Base-by-base conservation (phyloP, 495 filamentous ascomycete genomes). In the Entonaema liquescens region DNA sequence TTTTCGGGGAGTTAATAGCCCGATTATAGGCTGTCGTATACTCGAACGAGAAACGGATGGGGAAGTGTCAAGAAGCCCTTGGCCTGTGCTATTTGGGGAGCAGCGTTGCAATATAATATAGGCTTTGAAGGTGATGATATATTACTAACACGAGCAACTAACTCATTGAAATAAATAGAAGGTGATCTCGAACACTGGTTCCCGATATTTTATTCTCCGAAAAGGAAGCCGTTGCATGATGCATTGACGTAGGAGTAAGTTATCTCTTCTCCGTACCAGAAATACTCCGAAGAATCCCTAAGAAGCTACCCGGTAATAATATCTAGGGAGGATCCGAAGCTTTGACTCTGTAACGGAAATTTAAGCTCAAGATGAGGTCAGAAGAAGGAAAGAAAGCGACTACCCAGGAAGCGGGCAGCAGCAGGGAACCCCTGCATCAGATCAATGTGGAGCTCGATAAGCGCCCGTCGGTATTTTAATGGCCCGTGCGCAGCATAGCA, bases 401-500 rank as follows among this genome's bases (percentile, higher is more conserved):
- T 47, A 47, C 42, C 42, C 42, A 21, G 19, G 19, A 23, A 40
- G 21, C 42, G 54, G 55, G 35, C 28, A 23, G 19, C 12, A 7
- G 62, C 53, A 66, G 62, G 68, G 52, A 54, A 26, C 19, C 52
- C 68, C 57, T 71, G 68, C 53, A 7, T 42, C 58, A 62, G 68
- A 71, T 67, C 67, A 61, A 64, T 33, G 50, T 29, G 54, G 59
- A 60, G 47, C 5, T 55, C 35, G 36, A 21, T 17, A 11, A 47
- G 42, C 12, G 8, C 19, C 50, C 26, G n/a, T 12, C 68, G 58
- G 40, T 23, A 62, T 67, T 26, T 2, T 9, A 12, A 0, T 56
- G 70, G 70, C 13, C 61, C 70, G 70, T 73, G 70, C 70, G 25
- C 36, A 40, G 23, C 70, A 68, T 73, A 73, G 70, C 70, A 73